A percentile compares a stretch with the other conserved stretches of the same genome.
Evolutionary conservation across 371 early-diverging fungal genomes (phyloP).

Genomic region (Cladochytrium tenue): DNA sequence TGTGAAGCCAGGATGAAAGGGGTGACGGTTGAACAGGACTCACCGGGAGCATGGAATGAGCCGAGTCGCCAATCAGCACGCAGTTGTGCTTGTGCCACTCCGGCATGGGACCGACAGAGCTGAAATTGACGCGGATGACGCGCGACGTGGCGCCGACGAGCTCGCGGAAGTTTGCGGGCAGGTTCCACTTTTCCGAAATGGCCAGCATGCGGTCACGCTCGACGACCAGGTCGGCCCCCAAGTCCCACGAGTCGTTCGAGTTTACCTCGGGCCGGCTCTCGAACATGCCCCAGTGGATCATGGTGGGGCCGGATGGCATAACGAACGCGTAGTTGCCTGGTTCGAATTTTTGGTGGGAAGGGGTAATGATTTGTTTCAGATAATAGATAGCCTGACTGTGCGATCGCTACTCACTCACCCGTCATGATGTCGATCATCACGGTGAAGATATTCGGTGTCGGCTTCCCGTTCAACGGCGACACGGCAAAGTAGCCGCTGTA

Average conservation of each 20-base stretch:
- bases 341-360: neutral
- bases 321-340: neutral
- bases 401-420: neutral
- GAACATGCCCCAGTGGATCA: neutral
- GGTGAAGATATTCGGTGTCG: no score
- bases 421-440: no score
- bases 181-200: neutral
- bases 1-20: no score
- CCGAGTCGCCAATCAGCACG: neutral
- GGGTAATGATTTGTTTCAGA: neutral
- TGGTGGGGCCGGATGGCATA: neutral
- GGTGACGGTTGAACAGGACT: no score
- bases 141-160: neutral
- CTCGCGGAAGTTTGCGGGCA: neutral
- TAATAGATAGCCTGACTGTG: neutral
- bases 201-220: neutral
- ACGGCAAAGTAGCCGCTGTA: neutral
- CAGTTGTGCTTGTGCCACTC: neutral
- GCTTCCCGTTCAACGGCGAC: no score
- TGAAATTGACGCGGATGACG: neutral
- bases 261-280: neutral
- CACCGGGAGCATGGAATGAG: neutral
- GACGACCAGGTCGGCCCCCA: neutral
- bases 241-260: neutral
- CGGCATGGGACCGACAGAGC: neutral